A percentile compares a stretch with the other conserved stretches of the same genome.
These are phyloP conservation scores for Suillus clintonianus DNA, from an alignment of 768 basidiomycete genomes.

Conservation along the genomic window DNA sequence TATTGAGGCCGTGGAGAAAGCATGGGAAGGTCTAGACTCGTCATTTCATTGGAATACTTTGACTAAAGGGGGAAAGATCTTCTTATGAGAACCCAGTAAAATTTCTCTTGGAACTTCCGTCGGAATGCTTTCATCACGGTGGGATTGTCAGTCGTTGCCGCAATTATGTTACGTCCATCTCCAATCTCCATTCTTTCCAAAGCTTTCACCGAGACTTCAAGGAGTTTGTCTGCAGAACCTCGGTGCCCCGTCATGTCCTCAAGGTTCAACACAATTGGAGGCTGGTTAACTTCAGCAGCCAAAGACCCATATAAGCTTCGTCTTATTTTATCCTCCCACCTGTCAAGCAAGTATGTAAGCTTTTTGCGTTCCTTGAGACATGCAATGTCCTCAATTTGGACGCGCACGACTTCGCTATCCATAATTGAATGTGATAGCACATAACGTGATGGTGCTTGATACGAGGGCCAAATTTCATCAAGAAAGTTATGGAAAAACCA, in stretches of 20 bases:
- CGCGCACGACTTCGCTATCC: slow-evolving; percentile 20
- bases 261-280: slow-evolving; percentile 24
- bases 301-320: slow-evolving; percentile 28
- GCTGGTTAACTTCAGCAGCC: slow-evolving; percentile 19
- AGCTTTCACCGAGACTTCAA: too few species aligned
- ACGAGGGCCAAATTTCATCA: slow-evolving; percentile 24
- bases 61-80: neutral
- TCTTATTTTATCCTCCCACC: slow-evolving; percentile 30
- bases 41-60: slow-evolving; percentile 20
- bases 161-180: slow-evolving; percentile 23
- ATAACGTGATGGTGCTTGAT: slow-evolving; percentile 22
- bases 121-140: slow-evolving; percentile 30
- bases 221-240: slow-evolving; percentile 22
- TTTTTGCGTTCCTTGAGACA: slow-evolving; percentile 12
- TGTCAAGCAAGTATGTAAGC: slow-evolving; percentile 30
- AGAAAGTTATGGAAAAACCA: slow-evolving; percentile 23
- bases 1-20: slow-evolving; percentile 34
- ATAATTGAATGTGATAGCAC: slow-evolving; percentile 24
- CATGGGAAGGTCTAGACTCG: slow-evolving; percentile 26
- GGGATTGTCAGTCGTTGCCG: slow-evolving; percentile 33
- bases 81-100: too few species aligned
- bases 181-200: slow-evolving; percentile 5
- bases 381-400: slow-evolving; percentile 19
- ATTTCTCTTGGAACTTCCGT: slow-evolving; percentile 6
- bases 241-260: slow-evolving; percentile 23